Base-by-base conservation (phyloP, 768 basidiomycete genomes). In the Lactarius deliciosus region DNA sequence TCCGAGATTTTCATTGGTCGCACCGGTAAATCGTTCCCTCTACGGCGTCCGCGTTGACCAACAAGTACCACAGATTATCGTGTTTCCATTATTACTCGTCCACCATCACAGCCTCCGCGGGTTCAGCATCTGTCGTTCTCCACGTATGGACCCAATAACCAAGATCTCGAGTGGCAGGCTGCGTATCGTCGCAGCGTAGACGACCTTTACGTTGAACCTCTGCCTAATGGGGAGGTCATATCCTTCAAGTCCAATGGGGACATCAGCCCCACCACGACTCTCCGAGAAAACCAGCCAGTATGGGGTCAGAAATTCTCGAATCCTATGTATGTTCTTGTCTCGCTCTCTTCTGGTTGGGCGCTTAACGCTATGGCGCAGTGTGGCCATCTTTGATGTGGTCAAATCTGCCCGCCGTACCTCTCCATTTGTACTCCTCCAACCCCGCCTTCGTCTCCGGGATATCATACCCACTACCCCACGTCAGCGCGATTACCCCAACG, bases 131-230 rank as follows among this genome's bases (percentile, higher is more conserved):
- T 98, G 18, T 87, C 88, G 0, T 97, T 95, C 76, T 96, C 96
- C 0, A 86, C 89, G 0, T 98, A 98, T 75, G 93, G 94, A 0
- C 94, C 96, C 6, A 96, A 96, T 75, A 94, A 90, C 73, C 87
- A 90, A 76, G 92, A 96, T 74, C 85, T 83, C 69, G 78, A 83
- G 9, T 72, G 88, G 15, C 95, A 96, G 73, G 78, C 85, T 5
- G 75, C 84, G 11, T 98, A 96, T 79, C 82, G 81, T 8, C 86
- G 83, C 43, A 90, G 92, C 1, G 86, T 87, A 45, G 94, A 97
- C 75, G 83, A 89, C 66, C 77, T 81, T 32, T 96, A 96, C 76
- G 83, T 94, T 54, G 92, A 95, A 72, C 83, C 90, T 32, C 80
- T 91, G 3, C 87, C 92, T 10, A 88, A 86, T 40, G 94, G 94